Evolutionary conservation across 345 rosid genomes (phyloP), one percentile per base, ranked within the genome.

Genomic region (Microcos paniculata): DNA sequence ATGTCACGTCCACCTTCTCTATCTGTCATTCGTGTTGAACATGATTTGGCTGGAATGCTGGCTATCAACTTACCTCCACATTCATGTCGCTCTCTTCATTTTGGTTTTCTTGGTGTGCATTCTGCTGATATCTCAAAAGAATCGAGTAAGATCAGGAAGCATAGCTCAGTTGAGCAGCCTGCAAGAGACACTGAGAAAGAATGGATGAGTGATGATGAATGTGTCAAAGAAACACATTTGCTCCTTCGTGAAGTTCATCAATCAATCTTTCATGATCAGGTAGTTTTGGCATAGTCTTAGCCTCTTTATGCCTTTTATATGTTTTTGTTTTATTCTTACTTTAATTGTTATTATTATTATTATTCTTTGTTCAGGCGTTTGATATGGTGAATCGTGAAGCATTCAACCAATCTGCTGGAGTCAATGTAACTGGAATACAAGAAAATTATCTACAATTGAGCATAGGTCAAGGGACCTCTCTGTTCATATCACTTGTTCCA

Each of bases 251-350:
- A 82, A 82, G 90, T 90, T 82, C 98, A 96, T 85, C 88, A 70
- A 73, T 84, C 99, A 61, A 96, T 93, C 70, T 96, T 96, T 76
- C 74, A 89, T 63, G 98, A 96, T 85, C 96, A 89, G 97, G 98
- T 93, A 52, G 21, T 21, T 56, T 68, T 72, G 64, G 46, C 15
- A 72, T 71, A 33, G 62, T 74, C 62, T 45, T 35, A 19, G 42
- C 61, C 21, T 43, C 57, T 65, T 53, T 51, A 30, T 61, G 68
- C 64, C 73, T 10, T 12, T 46, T 35, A 35, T 35, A 35, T 35
- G 5, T 35, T 2, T 35, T 2, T 35, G 5, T 35, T 2, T 35
- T 35, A 35, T 35, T 35, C 38, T 5, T n/a, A n/a, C n/a, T 59
- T 52, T 58, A 21, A 48, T 62, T 46, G 61, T 56, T 68, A 67